Conservation (phyloP, 208 protist species). For the Leishmania aethiopica region DNA sequence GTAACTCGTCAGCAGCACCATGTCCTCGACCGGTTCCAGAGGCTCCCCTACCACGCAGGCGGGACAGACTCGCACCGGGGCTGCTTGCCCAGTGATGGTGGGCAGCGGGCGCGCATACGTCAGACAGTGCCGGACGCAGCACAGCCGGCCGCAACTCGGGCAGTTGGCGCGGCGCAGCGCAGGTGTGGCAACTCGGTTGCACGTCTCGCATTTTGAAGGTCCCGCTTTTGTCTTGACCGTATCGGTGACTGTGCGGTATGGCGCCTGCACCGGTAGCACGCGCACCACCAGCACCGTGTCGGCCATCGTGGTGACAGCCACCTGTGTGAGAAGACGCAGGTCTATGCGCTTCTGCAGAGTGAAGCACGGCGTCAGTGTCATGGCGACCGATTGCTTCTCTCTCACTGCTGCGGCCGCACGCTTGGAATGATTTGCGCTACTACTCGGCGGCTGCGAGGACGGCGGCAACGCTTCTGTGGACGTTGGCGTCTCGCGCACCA, state of each 20-base stretch:
- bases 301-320: slow-evolving; percentile 64
- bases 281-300: slow-evolving; percentile 75
- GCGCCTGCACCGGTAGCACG: slow-evolving; percentile 49
- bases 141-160: slow-evolving; percentile 68
- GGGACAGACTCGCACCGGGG: slow-evolving; percentile 44
- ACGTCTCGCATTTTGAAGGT: slow-evolving; percentile 32
- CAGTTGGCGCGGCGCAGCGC: slow-evolving; percentile 67
- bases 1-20: slow-evolving; percentile 61
- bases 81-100: slow-evolving; percentile 34
- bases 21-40: slow-evolving; percentile 66
- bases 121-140: slow-evolving; percentile 60
- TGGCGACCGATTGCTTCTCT: neutral
- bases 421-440: neutral
- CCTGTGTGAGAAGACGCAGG: slow-evolving; percentile 59
- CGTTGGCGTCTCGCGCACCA: slow-evolving; percentile 23
- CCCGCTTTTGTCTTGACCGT: slow-evolving; percentile 23
- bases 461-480: neutral
- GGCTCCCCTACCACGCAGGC: slow-evolving; percentile 61
- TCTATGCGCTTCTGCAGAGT: slow-evolving; percentile 67
- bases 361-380: slow-evolving; percentile 20
- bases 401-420: neutral
- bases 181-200: slow-evolving; percentile 23
- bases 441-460: neutral
- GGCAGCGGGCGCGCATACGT: slow-evolving; percentile 57
- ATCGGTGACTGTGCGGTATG: slow-evolving; percentile 45